Evolutionary conservation across 2,329 filamentous ascomycete species (phyloP).

Genomic region (Magnaporthales sp.): DNA sequence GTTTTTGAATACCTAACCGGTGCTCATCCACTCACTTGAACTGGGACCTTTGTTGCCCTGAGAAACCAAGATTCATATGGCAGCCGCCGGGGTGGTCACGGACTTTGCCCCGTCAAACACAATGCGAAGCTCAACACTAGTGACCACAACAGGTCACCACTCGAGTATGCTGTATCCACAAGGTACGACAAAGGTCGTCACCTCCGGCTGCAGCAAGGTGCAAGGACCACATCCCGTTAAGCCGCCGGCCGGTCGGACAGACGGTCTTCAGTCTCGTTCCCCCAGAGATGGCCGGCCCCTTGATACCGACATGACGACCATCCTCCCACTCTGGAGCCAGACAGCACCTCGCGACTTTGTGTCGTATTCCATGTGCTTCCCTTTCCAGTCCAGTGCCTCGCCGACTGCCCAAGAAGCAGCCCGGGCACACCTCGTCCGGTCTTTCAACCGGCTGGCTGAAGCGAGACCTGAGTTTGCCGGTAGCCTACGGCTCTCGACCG

Average conservation of each 20-base stretch:
- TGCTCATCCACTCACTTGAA: background rate
- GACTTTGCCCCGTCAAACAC: background rate
- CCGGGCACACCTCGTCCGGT: background rate
- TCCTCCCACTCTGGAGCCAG: slow-evolving; percentile 2
- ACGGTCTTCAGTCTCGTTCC: background rate
- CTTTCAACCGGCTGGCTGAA: slow-evolving; percentile 12
- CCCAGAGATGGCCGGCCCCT: background rate
- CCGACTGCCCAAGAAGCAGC: background rate
- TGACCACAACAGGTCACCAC: background rate
- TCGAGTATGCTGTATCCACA: background rate
- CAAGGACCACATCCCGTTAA: background rate
- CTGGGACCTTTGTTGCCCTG: background rate
- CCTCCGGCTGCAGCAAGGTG: background rate
- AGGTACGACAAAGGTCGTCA: background rate
- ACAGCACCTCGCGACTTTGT: slow-evolving; percentile 4
- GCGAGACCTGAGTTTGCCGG: slow-evolving; percentile 20
- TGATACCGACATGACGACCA: background rate
- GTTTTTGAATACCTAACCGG: background rate
- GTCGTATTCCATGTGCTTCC: slow-evolving; percentile 3
- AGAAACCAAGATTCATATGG: background rate
- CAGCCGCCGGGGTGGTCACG: background rate
- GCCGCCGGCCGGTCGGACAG: background rate
- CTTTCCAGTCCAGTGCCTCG: background rate
- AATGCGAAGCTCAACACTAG: background rate
- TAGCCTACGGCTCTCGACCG: slow-evolving; percentile 11